Evolutionary conservation across 2,329 filamentous ascomycete genomes (phyloP).

Genomic region (Chaetomium sp.): DNA sequence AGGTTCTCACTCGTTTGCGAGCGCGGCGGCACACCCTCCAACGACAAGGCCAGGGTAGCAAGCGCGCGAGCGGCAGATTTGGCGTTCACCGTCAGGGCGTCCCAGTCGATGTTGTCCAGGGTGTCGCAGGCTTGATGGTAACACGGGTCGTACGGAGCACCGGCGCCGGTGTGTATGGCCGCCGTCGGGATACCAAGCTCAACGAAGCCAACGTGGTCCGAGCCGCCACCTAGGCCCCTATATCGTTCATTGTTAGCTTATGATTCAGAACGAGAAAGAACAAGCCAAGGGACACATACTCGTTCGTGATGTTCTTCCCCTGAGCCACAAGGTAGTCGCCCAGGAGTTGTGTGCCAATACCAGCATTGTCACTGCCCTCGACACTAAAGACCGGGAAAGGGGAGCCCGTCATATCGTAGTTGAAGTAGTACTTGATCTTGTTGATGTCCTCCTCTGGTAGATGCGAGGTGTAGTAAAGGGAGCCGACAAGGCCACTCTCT

Average conservation of each 20-base stretch:
- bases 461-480: constrained; percentile 33
- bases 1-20: constrained; percentile 14
- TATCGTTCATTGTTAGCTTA: constrained; percentile 29
- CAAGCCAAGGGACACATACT: constrained; percentile 6
- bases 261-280: constrained; percentile 26
- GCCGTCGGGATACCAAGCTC: constrained; percentile 47
- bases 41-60: constrained; percentile 25
- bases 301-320: constrained; percentile 26
- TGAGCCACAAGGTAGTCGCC: constrained; percentile 28
- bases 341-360: constrained; percentile 32
- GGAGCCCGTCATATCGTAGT: constrained; percentile 38
- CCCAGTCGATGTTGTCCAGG: constrained; percentile 33
- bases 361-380: constrained; percentile 31
- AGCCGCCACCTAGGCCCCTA: constrained; percentile 50
- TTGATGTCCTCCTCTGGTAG: constrained; percentile 29
- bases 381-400: constrained; percentile 32
- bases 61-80: constrained; percentile 45
- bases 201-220: constrained; percentile 56
- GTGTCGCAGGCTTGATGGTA: constrained; percentile 37
- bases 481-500: constrained; percentile 35
- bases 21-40: constrained; percentile 22
- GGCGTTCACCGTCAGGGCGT: constrained; percentile 30
- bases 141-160: constrained; percentile 30
- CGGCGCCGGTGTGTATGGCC: constrained; percentile 56
- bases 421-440: constrained; percentile 34